Evolutionary conservation across 23 red algal species (phyloP), one percentile per base, ranked within the genome.

Genomic region (Gracilariopsis chorda): DNA sequence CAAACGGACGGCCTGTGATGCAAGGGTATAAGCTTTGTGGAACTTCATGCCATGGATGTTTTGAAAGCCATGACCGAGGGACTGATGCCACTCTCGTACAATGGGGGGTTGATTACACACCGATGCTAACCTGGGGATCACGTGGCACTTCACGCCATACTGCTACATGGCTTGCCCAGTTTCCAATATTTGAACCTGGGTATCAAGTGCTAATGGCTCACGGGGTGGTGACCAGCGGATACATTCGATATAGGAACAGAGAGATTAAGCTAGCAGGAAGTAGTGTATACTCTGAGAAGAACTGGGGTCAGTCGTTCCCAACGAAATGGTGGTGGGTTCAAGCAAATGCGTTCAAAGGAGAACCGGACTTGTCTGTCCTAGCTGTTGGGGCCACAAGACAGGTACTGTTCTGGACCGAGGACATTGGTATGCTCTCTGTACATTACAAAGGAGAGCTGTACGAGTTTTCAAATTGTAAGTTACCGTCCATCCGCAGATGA

Each of bases 231-330:
- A 82, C 64, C 5, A 52, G 80, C 24, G 70, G 73, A 24, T 85
- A 76, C 47, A 49, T 91, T 59, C 21, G 55, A 7, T 63, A 49
- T 23, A 61, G 48, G 45, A 37, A 64, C 29, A 48, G 47, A 10
- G 59, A 51, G 23, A 73, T 92, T 13, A 67, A 77, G 24, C 51
- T 87, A 37, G 43, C 43, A 27, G 91, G 91, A 0, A 57, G 58
- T 24, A 30, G 30, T 9, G 91, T 93, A 17, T 98, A 98, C 48
- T 78, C 72, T 37, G 95, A 98, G 92, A 98, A 98, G 91, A 98
- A 98, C 74, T 98, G 95, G 95, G 95, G 95, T n/a, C 57, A 53
- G 40, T 71, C 75, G 17, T 98, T 98, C 60, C 95, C 95, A 29
- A 84, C 51, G 19, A 60, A 67, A 32, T 98, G 95, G 95, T 98